Base-by-base conservation (phyloP, 1,139 yeast genomes). In the Blastobotrys proliferans region DNA sequence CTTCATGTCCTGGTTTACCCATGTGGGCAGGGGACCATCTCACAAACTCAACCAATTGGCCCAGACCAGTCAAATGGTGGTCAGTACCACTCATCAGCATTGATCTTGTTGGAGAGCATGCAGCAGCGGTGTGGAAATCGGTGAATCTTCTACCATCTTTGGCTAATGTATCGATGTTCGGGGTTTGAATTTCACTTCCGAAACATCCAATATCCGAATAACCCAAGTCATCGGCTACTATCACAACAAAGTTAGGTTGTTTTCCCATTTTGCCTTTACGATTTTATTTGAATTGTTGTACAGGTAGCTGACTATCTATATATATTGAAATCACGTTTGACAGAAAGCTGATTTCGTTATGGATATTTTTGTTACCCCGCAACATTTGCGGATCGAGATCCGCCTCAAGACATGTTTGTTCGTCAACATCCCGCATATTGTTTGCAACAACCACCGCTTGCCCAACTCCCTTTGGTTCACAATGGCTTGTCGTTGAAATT, bases 91-190 rank as follows among this genome's bases (percentile, higher is more conserved):
- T 72, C 34, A 78, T 61, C 5, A 78, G 63, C 79, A 78, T 78
- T 10, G 82, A 76, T 47, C 83, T 61, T 0, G 83, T 78, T 2
- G 83, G 83, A 2, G 83, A 77, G 51, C 83, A 78, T 2, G 83
- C 82, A 1, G 81, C 72, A 2, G 83, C 83, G 3, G 83, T 74
- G 48, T 78, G 82, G 58, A 76, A 77, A 51, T 77, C 78, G 19
- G 81, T 74, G 49, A 77, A 69, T 31, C 77, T 58, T 13, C 69
- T 55, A 6, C 82, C 81, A 5, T 56, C 43, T 4, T 26, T 20
- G 2, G 79, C 77, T 21, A 78, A 55, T 38, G 55, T 63, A 22
- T 70, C 59, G 25, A 78, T 63, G 50, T 75, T 73, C 0, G 83
- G 83, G 1, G 83, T 77, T 36, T 66, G 60, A 38, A 77, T 77